Evolutionary conservation across 1,139 yeast genomes (phyloP).

Genomic region (Debaryomycetaceae sp.): DNA sequence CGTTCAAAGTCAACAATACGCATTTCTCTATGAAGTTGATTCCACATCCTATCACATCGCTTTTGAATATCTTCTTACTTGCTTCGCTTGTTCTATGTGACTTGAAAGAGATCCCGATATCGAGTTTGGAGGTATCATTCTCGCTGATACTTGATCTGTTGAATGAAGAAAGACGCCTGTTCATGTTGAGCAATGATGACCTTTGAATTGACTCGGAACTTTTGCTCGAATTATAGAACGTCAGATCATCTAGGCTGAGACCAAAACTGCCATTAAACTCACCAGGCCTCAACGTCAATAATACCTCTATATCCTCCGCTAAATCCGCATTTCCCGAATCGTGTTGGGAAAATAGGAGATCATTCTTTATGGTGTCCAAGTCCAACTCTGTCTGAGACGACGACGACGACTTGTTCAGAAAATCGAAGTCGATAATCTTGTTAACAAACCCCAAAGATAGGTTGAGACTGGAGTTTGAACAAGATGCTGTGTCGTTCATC

Average conservation of each 20-base stretch:
- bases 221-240: slow-evolving; percentile 38
- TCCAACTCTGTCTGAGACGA: slow-evolving; percentile 18
- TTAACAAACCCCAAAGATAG: slow-evolving; percentile 38
- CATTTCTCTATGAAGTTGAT: slow-evolving; percentile 62
- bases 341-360: slow-evolving; percentile 19
- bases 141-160: slow-evolving; percentile 27
- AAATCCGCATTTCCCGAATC: slow-evolving; percentile 10
- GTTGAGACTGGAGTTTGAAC: slow-evolving; percentile 31
- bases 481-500: slow-evolving; percentile 33
- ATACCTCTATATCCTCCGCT: slow-evolving; percentile 18
- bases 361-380: slow-evolving; percentile 28
- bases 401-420: slow-evolving; percentile 6
- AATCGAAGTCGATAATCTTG: slow-evolving; percentile 19
- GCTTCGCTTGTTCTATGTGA: slow-evolving; percentile 14
- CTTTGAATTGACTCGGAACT: slow-evolving; percentile 29
- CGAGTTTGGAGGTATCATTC: slow-evolving; percentile 30
- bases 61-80: slow-evolving; percentile 18
- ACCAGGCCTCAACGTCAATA: slow-evolving; percentile 33
- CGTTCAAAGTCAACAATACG: slow-evolving; percentile 80
- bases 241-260: slow-evolving; percentile 39
- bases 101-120: slow-evolving; percentile 36
- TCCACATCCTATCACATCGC: slow-evolving; percentile 83
- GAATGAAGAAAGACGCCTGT: slow-evolving; percentile 35
- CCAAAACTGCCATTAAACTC: slow-evolving; percentile 43
- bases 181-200: slow-evolving; percentile 32